phyloP scores from a whole-genome alignment of 495 filamentous ascomycete species.

The Lasiosphaeria hispida region DNA sequence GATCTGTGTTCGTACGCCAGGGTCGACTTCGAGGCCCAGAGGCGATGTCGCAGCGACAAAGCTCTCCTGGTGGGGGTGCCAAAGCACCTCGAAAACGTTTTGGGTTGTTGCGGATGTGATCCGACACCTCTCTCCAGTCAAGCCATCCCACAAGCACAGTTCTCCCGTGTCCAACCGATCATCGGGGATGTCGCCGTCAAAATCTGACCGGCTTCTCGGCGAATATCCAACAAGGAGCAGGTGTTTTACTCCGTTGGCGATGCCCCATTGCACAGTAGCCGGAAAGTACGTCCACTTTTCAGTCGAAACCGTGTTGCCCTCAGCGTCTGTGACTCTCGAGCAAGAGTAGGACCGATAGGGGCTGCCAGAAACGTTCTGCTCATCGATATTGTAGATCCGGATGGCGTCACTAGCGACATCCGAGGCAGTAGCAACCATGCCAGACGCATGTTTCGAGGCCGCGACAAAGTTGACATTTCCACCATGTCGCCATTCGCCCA shows the following conservation, averaged over 20 bases:
- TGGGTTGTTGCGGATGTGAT: constrained; percentile 55
- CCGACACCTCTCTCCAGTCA: constrained; percentile 44
- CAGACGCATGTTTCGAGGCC: constrained; percentile 45
- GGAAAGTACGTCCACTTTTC: constrained; percentile 62
- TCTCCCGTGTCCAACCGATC: constrained; percentile 59
- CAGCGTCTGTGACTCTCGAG: constrained; percentile 44
- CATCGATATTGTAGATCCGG: constrained; percentile 46
- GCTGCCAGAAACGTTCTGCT: constrained; percentile 30
- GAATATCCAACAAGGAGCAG: constrained; percentile 76
- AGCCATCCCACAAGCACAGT: constrained; percentile 68
- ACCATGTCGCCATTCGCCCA: constrained; percentile 59
- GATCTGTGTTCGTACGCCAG: constrained; percentile 49
- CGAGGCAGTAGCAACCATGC: constrained; percentile 51
- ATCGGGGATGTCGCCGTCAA: constrained; percentile 55
- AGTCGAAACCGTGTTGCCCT: constrained; percentile 39
- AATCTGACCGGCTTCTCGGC: constrained; percentile 50
- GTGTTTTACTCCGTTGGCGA: constrained; percentile 44
- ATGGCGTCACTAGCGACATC: constrained; percentile 48
- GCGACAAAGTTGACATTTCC: constrained; percentile 72
- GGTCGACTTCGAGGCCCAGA: constrained; percentile 38
- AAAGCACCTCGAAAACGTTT: constrained; percentile 78
- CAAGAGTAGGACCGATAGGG: constrained; percentile 42
- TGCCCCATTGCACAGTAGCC: constrained; percentile 73
- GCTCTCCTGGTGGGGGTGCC: constrained; percentile 61
- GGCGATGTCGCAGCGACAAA: constrained; percentile 64